Evolutionary conservation across 1,284 basidiomycete genomes (phyloP).

Genomic region (Rhodotorula glutinis): DNA sequence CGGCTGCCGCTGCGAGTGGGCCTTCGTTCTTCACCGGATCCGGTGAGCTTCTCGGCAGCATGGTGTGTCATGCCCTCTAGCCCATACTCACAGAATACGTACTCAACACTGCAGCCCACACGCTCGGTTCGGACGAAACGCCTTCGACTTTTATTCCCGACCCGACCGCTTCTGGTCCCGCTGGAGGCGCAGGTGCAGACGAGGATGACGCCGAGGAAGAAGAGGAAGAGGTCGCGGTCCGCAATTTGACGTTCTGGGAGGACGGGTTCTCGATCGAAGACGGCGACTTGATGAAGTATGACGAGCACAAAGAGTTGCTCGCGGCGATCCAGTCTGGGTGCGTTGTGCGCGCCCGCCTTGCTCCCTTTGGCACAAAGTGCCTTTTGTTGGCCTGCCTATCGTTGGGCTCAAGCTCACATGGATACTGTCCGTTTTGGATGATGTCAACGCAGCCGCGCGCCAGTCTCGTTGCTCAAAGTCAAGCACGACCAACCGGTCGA

Average conservation of each 20-base stretch:
- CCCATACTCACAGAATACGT: neutral
- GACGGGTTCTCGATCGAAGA: conserved; percentile 93
- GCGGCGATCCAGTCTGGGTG: conserved; percentile 77
- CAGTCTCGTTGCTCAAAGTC: conserved; percentile 73
- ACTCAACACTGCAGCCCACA: conserved; percentile 61
- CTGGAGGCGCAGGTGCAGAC: conserved; percentile 11
- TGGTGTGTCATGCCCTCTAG: neutral
- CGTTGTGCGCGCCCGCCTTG: too few relatives aligned
- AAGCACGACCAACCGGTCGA: conserved; percentile 78
- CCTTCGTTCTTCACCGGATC: conserved; percentile 23
- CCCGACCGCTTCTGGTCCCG: conserved; percentile 52
- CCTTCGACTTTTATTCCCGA: conserved; percentile 70
- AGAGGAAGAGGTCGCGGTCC: conserved; percentile 59
- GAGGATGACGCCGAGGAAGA: conserved; percentile 52
- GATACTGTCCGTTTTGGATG: too few relatives aligned
- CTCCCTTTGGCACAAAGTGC: too few relatives aligned
- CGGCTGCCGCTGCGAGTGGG: neutral
- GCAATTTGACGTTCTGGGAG: conserved; percentile 87
- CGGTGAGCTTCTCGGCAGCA: conserved; percentile 7
- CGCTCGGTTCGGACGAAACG: conserved; percentile 79
- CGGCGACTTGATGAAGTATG: conserved; percentile 78
- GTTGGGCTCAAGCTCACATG: too few relatives aligned
- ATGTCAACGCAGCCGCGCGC: conserved; percentile 61
- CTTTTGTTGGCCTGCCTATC: too few relatives aligned
- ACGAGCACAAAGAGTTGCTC: conserved; percentile 72